These are phyloP conservation scores for button mushroom (Agaricus bisporus) DNA, from an alignment of 768 basidiomycete genomes.

Conservation along the genomic window DNA sequence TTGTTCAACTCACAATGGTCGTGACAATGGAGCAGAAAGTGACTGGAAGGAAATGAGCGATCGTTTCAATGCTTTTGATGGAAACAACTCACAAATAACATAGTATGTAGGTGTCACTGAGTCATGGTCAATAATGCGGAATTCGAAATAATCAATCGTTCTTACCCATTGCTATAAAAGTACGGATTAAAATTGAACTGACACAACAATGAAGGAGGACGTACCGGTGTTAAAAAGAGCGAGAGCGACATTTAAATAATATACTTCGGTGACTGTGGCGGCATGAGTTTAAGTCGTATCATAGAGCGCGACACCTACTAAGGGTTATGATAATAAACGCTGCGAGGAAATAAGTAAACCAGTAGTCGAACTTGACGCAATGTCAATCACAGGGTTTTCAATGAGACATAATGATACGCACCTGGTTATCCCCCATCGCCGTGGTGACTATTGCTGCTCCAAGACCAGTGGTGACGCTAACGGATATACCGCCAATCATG, in stretches of 20 bases:
- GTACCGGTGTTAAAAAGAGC: slow-evolving; percentile 89
- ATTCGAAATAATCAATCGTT: not conserved
- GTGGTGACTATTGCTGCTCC: slow-evolving; percentile 87
- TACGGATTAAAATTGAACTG: not conserved
- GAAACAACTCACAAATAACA: slow-evolving; percentile 57
- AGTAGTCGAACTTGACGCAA: slow-evolving; percentile 67
- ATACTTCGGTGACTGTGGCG: slow-evolving; percentile 75
- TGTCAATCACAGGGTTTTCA: not conserved
- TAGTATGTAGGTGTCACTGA: slow-evolving; percentile 85
- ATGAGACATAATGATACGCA: slow-evolving; percentile 20
- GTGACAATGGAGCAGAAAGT: slow-evolving; percentile 84
- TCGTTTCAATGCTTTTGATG: not conserved
- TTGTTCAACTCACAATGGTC: slow-evolving; percentile 51
- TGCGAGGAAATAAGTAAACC: slow-evolving; percentile 88
- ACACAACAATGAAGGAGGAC: slow-evolving; percentile 15
- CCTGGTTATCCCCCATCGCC: slow-evolving; percentile 73
- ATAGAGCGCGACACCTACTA: slow-evolving; percentile 38
- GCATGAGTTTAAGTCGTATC: slow-evolving; percentile 11
- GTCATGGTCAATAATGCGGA: slow-evolving; percentile 9
- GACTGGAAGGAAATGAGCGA: slow-evolving; percentile 35
- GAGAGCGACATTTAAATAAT: slow-evolving; percentile 92
- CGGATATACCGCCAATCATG: slow-evolving; percentile 93
- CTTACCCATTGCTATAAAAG: slow-evolving; percentile 58
- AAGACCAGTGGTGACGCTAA: slow-evolving; percentile 91
- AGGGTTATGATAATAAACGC: slow-evolving; percentile 81